Conservation (phyloP, 2,329 filamentous ascomycete genomes). For the Colletotrichum destructivum region DNA sequence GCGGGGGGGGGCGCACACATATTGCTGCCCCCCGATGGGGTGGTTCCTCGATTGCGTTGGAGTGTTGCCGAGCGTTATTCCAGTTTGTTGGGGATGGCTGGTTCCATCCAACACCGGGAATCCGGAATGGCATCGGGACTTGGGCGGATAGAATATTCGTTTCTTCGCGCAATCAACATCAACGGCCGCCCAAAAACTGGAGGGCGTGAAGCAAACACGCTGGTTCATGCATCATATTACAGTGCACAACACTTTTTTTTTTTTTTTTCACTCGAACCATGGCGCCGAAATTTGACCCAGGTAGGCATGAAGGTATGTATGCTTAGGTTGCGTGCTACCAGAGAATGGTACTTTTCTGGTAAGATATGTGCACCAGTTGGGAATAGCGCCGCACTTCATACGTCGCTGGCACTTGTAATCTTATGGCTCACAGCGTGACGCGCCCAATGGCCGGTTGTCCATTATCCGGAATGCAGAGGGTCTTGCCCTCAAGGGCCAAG, state of each 20-base stretch:
- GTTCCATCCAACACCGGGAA: too few relatives aligned
- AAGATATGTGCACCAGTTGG: not conserved
- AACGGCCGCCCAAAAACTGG: not conserved
- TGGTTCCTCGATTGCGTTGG: not conserved
- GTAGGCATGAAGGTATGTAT: not conserved
- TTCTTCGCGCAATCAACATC: too few relatives aligned
- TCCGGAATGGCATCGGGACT: too few relatives aligned
- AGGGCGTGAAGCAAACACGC: too few relatives aligned
- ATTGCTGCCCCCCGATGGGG: not conserved
- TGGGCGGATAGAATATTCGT: too few relatives aligned
- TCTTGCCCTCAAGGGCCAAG: not conserved
- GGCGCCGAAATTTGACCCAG: not conserved
- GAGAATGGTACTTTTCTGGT: not conserved
- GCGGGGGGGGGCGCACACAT: not conserved
- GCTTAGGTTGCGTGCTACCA: not conserved
- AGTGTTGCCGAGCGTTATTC: not conserved
- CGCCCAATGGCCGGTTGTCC: not conserved
- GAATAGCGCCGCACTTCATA: too few relatives aligned
- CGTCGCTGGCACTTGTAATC: not conserved
- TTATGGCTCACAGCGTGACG: not conserved
- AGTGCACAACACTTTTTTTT: too few relatives aligned
- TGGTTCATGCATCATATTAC: too few relatives aligned
- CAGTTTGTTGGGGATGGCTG: too few relatives aligned
- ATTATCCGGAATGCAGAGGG: not conserved
- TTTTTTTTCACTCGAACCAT: too few relatives aligned